phyloP scores from a whole-genome alignment of 768 basidiomycete genomes.

The Leccinum rimulosum region DNA sequence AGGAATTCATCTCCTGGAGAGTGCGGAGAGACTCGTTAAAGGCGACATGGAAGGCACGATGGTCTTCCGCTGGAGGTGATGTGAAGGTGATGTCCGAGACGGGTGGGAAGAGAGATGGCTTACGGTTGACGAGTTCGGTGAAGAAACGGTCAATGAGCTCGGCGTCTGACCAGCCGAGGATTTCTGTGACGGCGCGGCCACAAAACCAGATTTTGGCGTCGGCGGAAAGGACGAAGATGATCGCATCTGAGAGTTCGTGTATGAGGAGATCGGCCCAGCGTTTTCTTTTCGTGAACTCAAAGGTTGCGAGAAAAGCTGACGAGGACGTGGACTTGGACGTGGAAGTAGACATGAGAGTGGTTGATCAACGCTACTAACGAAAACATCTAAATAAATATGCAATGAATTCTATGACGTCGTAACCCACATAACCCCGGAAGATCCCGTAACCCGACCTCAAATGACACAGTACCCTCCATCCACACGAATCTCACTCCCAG shows the following conservation, averaged over 20 bases:
- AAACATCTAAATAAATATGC: not conserved
- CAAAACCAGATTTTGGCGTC: conserved; percentile 66
- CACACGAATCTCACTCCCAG: conserved; percentile 79
- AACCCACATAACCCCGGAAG: conserved; percentile 12
- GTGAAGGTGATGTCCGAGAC: not conserved
- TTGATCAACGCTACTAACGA: not conserved
- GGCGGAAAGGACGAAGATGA: conserved; percentile 66
- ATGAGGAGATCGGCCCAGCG: conserved; percentile 82
- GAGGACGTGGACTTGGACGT: conserved; percentile 7
- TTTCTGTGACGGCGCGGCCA: conserved; percentile 61
- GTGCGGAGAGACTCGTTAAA: conserved; percentile 57
- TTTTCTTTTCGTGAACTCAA: conserved; percentile 86
- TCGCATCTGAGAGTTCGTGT: conserved; percentile 71
- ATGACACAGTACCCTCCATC: conserved; percentile 87
- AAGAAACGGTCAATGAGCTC: conserved; percentile 73
- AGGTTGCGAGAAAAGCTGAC: conserved; percentile 32
- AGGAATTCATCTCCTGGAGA: conserved; percentile 51
- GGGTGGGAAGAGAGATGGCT: conserved; percentile 16
- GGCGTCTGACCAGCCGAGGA: conserved; percentile 74
- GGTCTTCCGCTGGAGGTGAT: conserved; percentile 53
- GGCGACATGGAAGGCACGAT: conserved; percentile 38
- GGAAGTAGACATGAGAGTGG: conserved; percentile 18
- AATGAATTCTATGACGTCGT: conserved; percentile 27
- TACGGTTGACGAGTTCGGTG: conserved; percentile 62
- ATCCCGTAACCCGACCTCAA: conserved; percentile 29